A percentile compares a stretch with the other conserved stretches of the same genome.
These are phyloP conservation scores for Copromyces sp. DNA, from an alignment of 495 filamentous ascomycete species.

Conservation along the genomic window DNA sequence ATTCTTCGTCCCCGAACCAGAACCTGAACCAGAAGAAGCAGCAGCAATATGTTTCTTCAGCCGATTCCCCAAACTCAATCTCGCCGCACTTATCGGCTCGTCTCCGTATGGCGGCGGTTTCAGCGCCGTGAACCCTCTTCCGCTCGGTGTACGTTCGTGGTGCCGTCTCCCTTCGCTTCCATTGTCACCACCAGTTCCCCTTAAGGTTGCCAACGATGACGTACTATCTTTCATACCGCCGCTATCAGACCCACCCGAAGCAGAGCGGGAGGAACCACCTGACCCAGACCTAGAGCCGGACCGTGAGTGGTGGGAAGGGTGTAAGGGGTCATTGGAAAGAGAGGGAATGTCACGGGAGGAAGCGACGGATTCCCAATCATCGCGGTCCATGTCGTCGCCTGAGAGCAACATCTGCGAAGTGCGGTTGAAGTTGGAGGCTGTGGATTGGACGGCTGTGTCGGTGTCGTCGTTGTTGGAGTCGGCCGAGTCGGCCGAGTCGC, in stretches of 20 bases:
- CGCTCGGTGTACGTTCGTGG: not conserved
- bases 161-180: not conserved
- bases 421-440: not conserved
- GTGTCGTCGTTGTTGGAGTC: not conserved
- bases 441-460: not conserved
- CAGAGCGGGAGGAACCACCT: not conserved
- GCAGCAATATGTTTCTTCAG: constrained; percentile 21
- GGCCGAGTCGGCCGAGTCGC: not conserved
- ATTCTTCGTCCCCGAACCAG: not conserved
- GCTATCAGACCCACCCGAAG: constrained; percentile 10
- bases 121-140: not conserved
- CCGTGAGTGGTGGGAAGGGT: not conserved
- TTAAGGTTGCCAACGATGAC: constrained; percentile 1
- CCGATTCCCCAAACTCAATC: constrained; percentile 35
- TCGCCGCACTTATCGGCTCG: constrained; percentile 32
- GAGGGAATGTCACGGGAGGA: constrained; percentile 9
- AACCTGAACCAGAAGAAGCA: not conserved
- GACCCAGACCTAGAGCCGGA: not conserved
- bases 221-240: constrained; percentile 7
- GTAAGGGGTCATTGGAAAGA: not conserved
- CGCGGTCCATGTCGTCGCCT: constrained; percentile 13
- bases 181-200: not conserved
- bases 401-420: not conserved
- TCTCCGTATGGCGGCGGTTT: constrained; percentile 12
- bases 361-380: constrained; percentile 27